phyloP scores from a whole-genome alignment of 2,329 filamentous ascomycete genomes.

The Stemphylium lycopersici region DNA sequence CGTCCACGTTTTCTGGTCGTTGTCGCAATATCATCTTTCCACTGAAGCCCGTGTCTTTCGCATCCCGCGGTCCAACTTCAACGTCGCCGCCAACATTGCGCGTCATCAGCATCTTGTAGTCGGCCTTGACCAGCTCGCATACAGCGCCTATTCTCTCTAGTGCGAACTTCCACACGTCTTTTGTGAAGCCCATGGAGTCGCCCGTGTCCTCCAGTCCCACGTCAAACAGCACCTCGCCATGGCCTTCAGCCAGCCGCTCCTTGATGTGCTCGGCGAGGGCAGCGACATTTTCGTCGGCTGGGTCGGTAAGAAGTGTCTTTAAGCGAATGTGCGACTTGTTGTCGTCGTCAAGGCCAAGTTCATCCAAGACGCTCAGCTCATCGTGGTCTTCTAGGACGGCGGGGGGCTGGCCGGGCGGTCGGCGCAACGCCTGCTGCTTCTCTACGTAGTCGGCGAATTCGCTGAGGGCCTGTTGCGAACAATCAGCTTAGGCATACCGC shows the following conservation, averaged over 20 bases:
- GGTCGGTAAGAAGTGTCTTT: conserved; percentile 73
- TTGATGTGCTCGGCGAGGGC: conserved; percentile 71
- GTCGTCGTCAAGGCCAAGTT: conserved; percentile 73
- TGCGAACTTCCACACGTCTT: conserved; percentile 76
- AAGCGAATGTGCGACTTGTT: conserved; percentile 68
- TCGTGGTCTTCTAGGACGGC: conserved; percentile 71
- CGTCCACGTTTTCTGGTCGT: conserved; percentile 74
- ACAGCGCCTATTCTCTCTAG: conserved; percentile 69
- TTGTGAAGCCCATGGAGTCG: conserved; percentile 78
- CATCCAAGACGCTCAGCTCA: conserved; percentile 89
- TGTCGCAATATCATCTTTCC: conserved; percentile 88
- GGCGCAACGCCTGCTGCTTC: conserved; percentile 80
- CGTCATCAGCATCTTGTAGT: conserved; percentile 85
- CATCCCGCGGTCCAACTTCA: conserved; percentile 69
- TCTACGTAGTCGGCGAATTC: conserved; percentile 99
- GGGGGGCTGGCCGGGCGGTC: conserved; percentile 46
- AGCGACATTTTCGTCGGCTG: conserved; percentile 63
- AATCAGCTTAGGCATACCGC: neutral
- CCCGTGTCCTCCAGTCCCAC: conserved; percentile 89
- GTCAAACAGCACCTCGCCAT: conserved; percentile 90
- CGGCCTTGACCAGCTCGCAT: conserved; percentile 69
- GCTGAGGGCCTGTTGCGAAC: conserved; percentile 71
- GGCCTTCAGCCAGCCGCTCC: conserved; percentile 73
- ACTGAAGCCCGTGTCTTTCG: conserved; percentile 74
- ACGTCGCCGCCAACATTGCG: conserved; percentile 80